These are phyloP conservation scores for Xylaria intraflava DNA, from an alignment of 495 filamentous ascomycete species.

Conservation along the genomic window DNA sequence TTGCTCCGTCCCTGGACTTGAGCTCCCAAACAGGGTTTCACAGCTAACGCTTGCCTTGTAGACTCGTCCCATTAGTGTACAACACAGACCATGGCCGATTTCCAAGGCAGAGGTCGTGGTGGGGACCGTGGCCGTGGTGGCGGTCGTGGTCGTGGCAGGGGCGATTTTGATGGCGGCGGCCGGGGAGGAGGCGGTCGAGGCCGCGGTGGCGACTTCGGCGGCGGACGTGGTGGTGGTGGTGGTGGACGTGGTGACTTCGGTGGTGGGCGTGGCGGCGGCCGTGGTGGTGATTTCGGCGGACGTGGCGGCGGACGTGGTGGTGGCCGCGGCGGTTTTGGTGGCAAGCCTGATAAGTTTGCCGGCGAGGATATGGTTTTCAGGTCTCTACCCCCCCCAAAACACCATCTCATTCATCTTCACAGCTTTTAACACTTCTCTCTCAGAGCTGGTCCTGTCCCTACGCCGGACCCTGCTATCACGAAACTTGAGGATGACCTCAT, in stretches of 20 bases:
- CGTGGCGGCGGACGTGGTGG: constrained; percentile 11
- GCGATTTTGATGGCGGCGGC: constrained; percentile 19
- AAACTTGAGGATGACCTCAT: constrained; percentile 32
- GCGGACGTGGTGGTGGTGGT: constrained; percentile 12
- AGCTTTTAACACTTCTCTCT: constrained; percentile 3
- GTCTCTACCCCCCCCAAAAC: constrained; percentile 17
- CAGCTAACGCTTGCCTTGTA: too few relatives aligned
- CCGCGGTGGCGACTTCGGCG: constrained; percentile 19
- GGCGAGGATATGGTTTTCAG: constrained; percentile 20
- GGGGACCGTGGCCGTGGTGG: constrained; percentile 17
- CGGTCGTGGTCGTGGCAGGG: constrained; percentile 14
- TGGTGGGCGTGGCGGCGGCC: constrained; percentile 15
- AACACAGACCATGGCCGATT: constrained; percentile 9
- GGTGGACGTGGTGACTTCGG: background rate
- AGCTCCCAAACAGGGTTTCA: too few relatives aligned
- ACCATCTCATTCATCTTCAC: background rate
- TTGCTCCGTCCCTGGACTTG: too few relatives aligned
- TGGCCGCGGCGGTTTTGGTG: constrained; percentile 1
- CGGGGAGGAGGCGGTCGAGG: constrained; percentile 17
- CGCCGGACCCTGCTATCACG: constrained; percentile 25
- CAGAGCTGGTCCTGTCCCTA: background rate
- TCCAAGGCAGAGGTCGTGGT: constrained; percentile 17
- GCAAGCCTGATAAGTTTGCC: constrained; percentile 16
- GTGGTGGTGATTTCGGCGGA: constrained; percentile 13
- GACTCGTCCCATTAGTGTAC: too few relatives aligned